Conservation (phyloP, 805 yeast genomes). For the Diddensiella santjacobensis region DNA sequence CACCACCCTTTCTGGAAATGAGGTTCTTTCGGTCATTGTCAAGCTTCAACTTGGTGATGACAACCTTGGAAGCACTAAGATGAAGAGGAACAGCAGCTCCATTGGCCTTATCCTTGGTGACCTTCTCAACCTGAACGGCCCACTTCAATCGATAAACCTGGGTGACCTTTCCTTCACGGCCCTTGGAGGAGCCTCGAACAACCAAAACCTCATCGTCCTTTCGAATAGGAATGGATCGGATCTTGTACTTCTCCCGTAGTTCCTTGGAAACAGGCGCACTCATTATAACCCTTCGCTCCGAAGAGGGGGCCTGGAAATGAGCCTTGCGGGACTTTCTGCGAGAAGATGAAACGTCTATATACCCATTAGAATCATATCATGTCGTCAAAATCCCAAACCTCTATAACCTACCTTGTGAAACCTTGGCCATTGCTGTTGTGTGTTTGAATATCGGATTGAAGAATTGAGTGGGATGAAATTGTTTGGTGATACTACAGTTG, state of each 20-base stretch:
- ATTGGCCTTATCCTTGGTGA: slow-evolving; percentile 95
- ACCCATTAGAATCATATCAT: neutral
- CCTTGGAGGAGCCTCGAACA: slow-evolving; percentile 98
- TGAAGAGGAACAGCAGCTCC: slow-evolving; percentile 97
- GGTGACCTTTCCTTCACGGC: slow-evolving; percentile 97
- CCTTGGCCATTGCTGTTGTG: slow-evolving; percentile 49
- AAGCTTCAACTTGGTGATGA: slow-evolving; percentile 95
- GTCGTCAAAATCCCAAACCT: neutral
- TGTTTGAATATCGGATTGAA: neutral
- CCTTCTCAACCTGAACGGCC: slow-evolving; percentile 94
- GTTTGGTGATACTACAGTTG: no score
- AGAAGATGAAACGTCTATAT: slow-evolving; percentile 93
- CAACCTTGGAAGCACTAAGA: slow-evolving; percentile 98
- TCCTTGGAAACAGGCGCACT: slow-evolving; percentile 99
- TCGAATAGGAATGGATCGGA: slow-evolving; percentile 95
- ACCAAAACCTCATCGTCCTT: slow-evolving; percentile 93
- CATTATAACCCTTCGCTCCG: slow-evolving; percentile 88
- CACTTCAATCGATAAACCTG: slow-evolving; percentile 99
- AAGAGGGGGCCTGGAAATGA: slow-evolving; percentile 96
- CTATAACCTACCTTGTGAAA: slow-evolving; percentile 50
- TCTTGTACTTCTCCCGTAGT: slow-evolving; percentile 94
- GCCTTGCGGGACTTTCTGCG: slow-evolving; percentile 99
- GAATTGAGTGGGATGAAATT: neutral
- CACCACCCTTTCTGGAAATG: slow-evolving; percentile 96
- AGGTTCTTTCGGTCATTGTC: slow-evolving; percentile 99